phyloP scores from a whole-genome alignment of 495 filamentous ascomycete genomes.

The Astrothelium macrocarpum region DNA sequence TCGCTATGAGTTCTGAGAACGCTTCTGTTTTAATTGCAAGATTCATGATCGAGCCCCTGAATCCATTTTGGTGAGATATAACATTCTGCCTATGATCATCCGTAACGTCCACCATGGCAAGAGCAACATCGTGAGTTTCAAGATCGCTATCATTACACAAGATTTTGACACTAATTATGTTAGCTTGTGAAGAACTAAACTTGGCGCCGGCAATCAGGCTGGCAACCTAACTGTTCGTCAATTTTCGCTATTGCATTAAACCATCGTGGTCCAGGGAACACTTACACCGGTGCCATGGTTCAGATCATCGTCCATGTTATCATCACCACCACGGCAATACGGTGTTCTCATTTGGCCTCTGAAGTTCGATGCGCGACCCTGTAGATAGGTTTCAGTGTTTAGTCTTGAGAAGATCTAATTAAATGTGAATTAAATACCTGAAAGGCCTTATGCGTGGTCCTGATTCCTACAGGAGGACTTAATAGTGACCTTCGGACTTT shows the following conservation, averaged over 20 bases:
- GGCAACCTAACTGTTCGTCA: neutral
- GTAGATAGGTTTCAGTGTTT: too few relatives aligned
- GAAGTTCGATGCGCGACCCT: slow-evolving; percentile 3
- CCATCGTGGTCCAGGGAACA: neutral
- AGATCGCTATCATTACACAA: neutral
- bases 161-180: neutral
- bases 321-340: neutral
- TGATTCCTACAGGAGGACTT: neutral
- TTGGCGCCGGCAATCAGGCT: neutral
- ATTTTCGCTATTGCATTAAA: neutral
- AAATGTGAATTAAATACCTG: neutral
- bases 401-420: too few relatives aligned
- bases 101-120: neutral
- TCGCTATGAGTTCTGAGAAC: neutral
- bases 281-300: neutral
- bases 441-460: neutral
- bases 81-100: neutral
- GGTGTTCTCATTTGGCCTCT: neutral
- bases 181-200: neutral
- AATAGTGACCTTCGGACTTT: neutral
- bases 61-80: neutral
- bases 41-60: neutral
- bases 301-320: neutral
- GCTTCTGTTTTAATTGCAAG: neutral
- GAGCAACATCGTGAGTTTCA: neutral